A percentile compares a stretch with the other conserved stretches of the same genome.
These are phyloP conservation scores for Maudiozyma turicensis DNA, from an alignment of 805 yeast species.

Conservation along the genomic window DNA sequence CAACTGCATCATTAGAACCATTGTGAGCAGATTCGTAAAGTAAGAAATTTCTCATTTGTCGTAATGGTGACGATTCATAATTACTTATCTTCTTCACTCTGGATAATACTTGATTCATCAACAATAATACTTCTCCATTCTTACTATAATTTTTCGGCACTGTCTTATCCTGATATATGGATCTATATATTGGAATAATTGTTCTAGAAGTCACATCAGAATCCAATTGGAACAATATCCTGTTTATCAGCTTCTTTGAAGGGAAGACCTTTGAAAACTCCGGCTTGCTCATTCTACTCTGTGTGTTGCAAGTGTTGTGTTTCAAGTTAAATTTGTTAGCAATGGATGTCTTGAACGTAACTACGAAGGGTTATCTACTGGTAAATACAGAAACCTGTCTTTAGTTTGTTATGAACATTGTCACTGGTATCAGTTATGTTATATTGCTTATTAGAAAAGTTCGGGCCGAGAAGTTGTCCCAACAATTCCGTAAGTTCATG, in stretches of 20 bases:
- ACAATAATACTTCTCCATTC: conserved; percentile 28
- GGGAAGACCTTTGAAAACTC: conserved; percentile 45
- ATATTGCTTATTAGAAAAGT: no score
- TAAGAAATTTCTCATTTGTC: conserved; percentile 50
- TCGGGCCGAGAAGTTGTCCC: no score
- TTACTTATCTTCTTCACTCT: conserved; percentile 1
- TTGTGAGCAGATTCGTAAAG: conserved; percentile 78
- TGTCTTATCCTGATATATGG: conserved; percentile 34
- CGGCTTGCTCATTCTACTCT: conserved; percentile 19
- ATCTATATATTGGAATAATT: conserved; percentile 43
- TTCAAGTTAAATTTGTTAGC: no score
- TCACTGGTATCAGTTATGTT: no score
- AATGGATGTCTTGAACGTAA: no score
- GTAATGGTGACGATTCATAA: conserved; percentile 3
- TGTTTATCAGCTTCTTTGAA: conserved; percentile 43
- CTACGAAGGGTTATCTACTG: no score
- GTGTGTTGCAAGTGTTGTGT: no score
- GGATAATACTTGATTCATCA: conserved; percentile 56
- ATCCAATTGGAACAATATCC: conserved; percentile 58
- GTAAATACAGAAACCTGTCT: no score
- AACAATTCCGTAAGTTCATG: no score
- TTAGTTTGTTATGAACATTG: no score
- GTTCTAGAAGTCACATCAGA: conserved; percentile 44
- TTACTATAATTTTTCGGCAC: not conserved
- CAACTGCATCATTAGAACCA: conserved; percentile 74